Percentiles rank a stretch among this genome's conserved stretches.
Evolutionary conservation across 2,329 filamentous ascomycete species (phyloP).

Genomic region (Hirsutella rhossiliensis): DNA sequence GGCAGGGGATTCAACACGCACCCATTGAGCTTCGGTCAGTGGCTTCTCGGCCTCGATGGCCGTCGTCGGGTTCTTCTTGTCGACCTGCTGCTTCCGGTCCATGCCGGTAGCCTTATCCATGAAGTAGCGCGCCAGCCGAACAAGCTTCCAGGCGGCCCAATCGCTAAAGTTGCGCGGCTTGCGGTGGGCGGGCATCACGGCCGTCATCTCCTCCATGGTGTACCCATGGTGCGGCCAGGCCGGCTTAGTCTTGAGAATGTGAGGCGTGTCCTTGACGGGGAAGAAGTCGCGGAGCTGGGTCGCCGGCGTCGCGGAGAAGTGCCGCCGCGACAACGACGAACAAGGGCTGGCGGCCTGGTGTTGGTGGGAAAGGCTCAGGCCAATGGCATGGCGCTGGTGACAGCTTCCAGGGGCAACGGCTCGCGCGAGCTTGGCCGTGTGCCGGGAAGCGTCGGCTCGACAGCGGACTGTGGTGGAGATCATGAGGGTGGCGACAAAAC

Average conservation of each 20-base stretch:
- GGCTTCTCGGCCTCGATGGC: constrained; percentile 40
- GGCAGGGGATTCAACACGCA: constrained; percentile 20
- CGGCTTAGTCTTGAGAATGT: constrained; percentile 50
- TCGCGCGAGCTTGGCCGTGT: constrained; percentile 11
- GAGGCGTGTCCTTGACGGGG: constrained; percentile 45
- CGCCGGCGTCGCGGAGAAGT: constrained; percentile 37
- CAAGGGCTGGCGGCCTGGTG: constrained; percentile 4
- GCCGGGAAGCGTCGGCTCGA: constrained; percentile 10
- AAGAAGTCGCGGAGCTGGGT: constrained; percentile 47
- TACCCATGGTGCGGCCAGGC: constrained; percentile 65
- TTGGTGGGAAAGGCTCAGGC: constrained; percentile 4
- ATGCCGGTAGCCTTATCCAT: constrained; percentile 74
- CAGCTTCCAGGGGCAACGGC: constrained; percentile 2
- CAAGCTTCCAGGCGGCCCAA: constrained; percentile 62
- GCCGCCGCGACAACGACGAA: constrained; percentile 10
- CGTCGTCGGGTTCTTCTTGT: constrained; percentile 44
- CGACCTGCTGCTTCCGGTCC: constrained; percentile 57
- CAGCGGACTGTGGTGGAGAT: constrained; percentile 13
- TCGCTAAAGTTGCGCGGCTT: constrained; percentile 63
- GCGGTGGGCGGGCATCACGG: constrained; percentile 65
- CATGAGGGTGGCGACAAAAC: constrained; percentile 7
- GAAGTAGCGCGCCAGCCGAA: constrained; percentile 63
- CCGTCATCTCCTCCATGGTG: constrained; percentile 66
- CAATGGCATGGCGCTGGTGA: constrained; percentile 2
- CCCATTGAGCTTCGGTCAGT: constrained; percentile 78